Evolutionary conservation across 208 protist species (phyloP).

Genomic region (Leishmania martiniquensis): DNA sequence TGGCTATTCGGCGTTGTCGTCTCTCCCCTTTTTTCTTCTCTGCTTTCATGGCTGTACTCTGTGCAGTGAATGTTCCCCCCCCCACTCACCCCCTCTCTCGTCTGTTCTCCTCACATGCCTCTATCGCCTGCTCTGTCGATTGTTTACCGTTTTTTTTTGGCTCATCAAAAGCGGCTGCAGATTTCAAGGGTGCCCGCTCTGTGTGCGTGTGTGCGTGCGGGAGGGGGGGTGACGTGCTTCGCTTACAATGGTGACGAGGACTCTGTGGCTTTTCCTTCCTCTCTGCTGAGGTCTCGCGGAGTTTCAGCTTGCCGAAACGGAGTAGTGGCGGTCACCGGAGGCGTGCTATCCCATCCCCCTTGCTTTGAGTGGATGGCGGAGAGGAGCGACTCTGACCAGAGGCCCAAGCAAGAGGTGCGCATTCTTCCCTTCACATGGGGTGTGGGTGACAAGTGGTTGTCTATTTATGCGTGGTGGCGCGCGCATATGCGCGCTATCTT

Average conservation of each 20-base stretch:
- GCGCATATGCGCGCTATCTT: neutral
- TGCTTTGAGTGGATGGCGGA: neutral
- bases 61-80: neutral
- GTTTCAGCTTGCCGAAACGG: neutral
- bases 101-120: neutral
- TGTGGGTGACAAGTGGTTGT: neutral
- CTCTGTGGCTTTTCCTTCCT: neutral
- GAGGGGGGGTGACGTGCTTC: neutral
- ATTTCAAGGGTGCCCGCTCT: neutral
- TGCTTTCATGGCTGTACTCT: neutral
- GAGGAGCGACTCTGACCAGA: neutral
- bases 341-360: neutral
- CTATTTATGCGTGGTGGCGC: neutral
- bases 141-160: neutral
- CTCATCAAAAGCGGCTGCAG: neutral
- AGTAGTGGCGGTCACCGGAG: neutral
- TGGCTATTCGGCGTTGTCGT: neutral
- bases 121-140: neutral
- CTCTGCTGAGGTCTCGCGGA: neutral
- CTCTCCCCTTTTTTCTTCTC: neutral
- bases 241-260: neutral
- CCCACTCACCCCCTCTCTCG: neutral
- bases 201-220: neutral
- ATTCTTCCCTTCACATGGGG: neutral
- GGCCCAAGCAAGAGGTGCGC: neutral